Conservation (phyloP, 768 basidiomycete species). For the Phylloporus sp. region DNA sequence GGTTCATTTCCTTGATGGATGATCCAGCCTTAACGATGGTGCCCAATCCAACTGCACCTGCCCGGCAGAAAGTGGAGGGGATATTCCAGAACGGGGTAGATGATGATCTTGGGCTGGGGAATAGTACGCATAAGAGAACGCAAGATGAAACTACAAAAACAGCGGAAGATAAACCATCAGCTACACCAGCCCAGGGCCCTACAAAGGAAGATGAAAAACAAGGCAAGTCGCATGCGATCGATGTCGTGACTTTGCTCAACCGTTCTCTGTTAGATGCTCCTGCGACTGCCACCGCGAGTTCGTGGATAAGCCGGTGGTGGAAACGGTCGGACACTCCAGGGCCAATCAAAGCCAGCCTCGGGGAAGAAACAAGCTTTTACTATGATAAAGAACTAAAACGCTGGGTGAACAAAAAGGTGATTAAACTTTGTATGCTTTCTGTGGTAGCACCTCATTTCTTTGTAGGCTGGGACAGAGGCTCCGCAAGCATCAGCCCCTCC, state of each 20-base stretch:
- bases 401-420: constrained; percentile 94
- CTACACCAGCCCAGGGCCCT: constrained; percentile 16
- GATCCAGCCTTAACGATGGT: constrained; percentile 42
- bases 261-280: constrained; percentile 9
- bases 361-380: constrained; percentile 85
- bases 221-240: constrained; percentile 21
- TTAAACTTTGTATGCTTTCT: constrained; percentile 5
- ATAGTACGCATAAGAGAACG: constrained; percentile 46
- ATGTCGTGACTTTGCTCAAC: not conserved
- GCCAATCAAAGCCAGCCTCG: constrained; percentile 88
- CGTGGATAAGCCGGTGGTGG: constrained; percentile 86
- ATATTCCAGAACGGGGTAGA: constrained; percentile 62
- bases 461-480: constrained; percentile 53
- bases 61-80: constrained; percentile 10
- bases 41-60: constrained; percentile 14
- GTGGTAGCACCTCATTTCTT: not conserved
- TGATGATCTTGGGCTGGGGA: constrained; percentile 92
- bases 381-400: constrained; percentile 93
- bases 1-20: constrained; percentile 86
- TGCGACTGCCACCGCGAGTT: constrained; percentile 38
- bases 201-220: constrained; percentile 26
- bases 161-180: constrained; percentile 21
- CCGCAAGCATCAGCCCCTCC: constrained; percentile 53
- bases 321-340: constrained; percentile 61
- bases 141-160: constrained; percentile 26